Evolutionary conservation across 768 basidiomycete genomes (phyloP).

Genomic region (Leucocoprinus birnbaumii): DNA sequence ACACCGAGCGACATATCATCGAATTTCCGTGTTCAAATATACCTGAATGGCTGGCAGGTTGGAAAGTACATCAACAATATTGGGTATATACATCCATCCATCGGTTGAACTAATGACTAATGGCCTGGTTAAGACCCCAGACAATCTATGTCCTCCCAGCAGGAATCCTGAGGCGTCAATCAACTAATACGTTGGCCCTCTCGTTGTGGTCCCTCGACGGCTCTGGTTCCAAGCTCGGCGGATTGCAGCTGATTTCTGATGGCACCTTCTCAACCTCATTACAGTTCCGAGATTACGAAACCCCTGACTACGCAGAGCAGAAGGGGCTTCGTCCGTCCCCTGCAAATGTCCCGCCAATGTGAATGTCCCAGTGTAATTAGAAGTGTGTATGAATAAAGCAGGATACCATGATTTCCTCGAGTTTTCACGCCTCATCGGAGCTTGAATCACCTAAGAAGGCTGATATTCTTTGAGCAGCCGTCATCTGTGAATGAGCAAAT

Average conservation of each 20-base stretch:
- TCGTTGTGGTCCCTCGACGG: conserved; percentile 49
- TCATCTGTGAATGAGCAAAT: no score
- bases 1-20: conserved; percentile 40
- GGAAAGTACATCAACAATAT: conserved; percentile 53
- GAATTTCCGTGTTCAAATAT: conserved; percentile 49
- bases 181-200: conserved; percentile 42
- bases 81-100: conserved; percentile 27
- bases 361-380: no score
- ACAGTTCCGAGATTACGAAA: conserved; percentile 35
- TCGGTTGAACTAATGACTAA: not conserved
- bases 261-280: conserved; percentile 40
- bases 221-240: conserved; percentile 37
- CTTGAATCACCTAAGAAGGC: conserved; percentile 74
- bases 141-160: conserved; percentile 49
- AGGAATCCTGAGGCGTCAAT: conserved; percentile 39
- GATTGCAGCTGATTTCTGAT: conserved; percentile 40
- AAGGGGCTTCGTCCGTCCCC: conserved; percentile 25
- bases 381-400: no score
- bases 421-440: conserved; percentile 47
- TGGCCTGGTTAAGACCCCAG: conserved; percentile 32
- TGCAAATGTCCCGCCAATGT: conserved; percentile 30
- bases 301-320: conserved; percentile 40
- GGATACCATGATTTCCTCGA: no score
- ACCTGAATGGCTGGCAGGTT: conserved; percentile 51
- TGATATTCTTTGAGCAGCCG: conserved; percentile 58